Evolutionary conservation across 371 early-diverging fungal species (phyloP).

Genomic region (Neoconidiobolus thromboides): DNA sequence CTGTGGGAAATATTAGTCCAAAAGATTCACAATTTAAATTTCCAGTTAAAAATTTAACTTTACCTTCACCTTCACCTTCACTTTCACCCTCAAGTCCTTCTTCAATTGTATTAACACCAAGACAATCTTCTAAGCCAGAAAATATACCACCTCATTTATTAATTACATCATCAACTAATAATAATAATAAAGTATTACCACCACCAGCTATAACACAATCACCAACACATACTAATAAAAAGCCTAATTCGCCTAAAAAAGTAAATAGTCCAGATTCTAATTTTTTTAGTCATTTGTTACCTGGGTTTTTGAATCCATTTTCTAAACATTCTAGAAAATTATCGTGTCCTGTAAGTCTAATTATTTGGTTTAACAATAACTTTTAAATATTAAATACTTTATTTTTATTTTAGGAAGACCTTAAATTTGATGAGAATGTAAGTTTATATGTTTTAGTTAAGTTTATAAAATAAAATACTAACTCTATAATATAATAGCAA

Average conservation of each 20-base stretch:
- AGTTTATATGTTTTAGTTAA: neutral
- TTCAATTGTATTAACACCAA: too few relatives aligned
- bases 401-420: neutral
- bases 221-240: neutral
- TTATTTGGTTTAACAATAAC: neutral
- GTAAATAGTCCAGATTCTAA: neutral
- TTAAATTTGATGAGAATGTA: conserved; percentile 4
- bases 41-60: neutral
- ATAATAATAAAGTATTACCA: neutral
- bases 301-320: neutral
- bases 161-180: neutral
- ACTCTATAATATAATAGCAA: neutral
- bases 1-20: neutral
- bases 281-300: neutral
- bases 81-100: too few relatives aligned
- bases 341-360: neutral
- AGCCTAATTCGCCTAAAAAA: neutral
- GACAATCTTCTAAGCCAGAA: neutral
- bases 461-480: neutral
- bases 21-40: neutral
- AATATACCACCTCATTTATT: neutral
- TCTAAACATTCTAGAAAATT: conserved; percentile 2
- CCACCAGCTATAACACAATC: neutral
- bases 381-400: neutral
- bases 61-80: too few relatives aligned